These are phyloP conservation scores for Suillus plorans DNA, from an alignment of 768 basidiomycete genomes.

Conservation along the genomic window DNA sequence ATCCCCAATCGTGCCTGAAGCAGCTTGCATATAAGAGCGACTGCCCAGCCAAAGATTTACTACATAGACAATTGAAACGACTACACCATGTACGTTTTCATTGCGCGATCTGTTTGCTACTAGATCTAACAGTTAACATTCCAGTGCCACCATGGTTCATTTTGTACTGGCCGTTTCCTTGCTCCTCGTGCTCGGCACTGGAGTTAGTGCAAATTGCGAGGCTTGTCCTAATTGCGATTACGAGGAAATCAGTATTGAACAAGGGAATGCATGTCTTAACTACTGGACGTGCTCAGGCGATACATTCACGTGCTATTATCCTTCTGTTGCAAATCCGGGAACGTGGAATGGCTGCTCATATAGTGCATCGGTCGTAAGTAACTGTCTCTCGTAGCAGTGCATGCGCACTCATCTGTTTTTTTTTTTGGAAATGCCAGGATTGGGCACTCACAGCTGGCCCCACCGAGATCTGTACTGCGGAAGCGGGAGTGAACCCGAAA, in stretches of 20 bases:
- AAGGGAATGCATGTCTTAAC: constrained; percentile 1
- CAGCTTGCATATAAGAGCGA: neutral
- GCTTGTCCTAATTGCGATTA: constrained; percentile 3
- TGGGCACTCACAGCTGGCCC: neutral
- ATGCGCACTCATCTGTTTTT: neutral
- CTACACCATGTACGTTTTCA: neutral
- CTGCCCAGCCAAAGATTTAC: neutral
- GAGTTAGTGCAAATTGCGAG: neutral
- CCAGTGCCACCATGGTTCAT: neutral
- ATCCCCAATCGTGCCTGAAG: neutral
- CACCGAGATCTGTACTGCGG: neutral
- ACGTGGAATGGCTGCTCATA: neutral
- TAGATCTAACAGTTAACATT: neutral
- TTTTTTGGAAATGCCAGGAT: neutral
- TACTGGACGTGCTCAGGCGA: constrained; percentile 2
- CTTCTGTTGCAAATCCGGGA: constrained; percentile 2
- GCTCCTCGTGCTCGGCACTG: neutral
- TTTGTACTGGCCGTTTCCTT: neutral
- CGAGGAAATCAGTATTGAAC: neutral
- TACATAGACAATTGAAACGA: neutral
- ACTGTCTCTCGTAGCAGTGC: neutral
- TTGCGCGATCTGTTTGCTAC: neutral
- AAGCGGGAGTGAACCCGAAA: neutral
- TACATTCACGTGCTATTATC: neutral
- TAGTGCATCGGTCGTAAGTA: neutral